These are phyloP conservation scores for Agrostemma githago DNA, from an alignment of 148 eudicot genomes.

Conservation along the genomic window DNA sequence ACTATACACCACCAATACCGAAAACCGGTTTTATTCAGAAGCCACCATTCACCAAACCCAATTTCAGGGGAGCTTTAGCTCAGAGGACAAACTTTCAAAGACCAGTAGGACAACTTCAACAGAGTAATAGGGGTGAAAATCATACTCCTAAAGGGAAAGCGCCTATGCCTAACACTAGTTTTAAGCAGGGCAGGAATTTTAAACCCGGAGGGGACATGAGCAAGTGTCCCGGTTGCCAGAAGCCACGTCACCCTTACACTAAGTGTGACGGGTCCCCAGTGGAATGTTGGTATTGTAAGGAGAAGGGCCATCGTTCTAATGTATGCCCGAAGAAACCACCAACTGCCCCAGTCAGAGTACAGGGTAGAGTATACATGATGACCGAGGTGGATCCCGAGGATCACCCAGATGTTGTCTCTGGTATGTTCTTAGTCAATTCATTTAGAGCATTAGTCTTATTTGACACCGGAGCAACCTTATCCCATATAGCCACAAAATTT, in stretches of 20 bases:
- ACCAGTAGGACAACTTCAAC: neutral
- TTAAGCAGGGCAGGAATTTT: too few relatives aligned
- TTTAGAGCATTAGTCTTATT: neutral
- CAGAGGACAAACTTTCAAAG: too few relatives aligned
- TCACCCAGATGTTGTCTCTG: neutral
- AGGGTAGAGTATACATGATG: neutral
- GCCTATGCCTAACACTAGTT: too few relatives aligned
- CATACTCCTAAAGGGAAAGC: neutral
- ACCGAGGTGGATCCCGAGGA: neutral
- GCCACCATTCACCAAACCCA: neutral
- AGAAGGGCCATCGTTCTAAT: neutral
- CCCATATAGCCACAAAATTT: neutral
- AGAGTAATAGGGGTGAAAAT: neutral
- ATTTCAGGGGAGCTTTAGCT: neutral
- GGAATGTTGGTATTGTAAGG: neutral
- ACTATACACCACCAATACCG: neutral
- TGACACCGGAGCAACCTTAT: conserved; percentile 2
- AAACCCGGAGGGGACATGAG: too few relatives aligned
- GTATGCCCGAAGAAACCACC: neutral
- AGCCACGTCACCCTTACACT: too few relatives aligned
- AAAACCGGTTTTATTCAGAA: neutral
- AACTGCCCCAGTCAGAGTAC: neutral
- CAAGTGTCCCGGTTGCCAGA: too few relatives aligned
- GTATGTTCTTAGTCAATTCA: neutral
- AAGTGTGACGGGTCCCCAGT: too few relatives aligned